phyloP scores from a whole-genome alignment of 768 basidiomycete genomes.

The Kwoniella heveanensis region DNA sequence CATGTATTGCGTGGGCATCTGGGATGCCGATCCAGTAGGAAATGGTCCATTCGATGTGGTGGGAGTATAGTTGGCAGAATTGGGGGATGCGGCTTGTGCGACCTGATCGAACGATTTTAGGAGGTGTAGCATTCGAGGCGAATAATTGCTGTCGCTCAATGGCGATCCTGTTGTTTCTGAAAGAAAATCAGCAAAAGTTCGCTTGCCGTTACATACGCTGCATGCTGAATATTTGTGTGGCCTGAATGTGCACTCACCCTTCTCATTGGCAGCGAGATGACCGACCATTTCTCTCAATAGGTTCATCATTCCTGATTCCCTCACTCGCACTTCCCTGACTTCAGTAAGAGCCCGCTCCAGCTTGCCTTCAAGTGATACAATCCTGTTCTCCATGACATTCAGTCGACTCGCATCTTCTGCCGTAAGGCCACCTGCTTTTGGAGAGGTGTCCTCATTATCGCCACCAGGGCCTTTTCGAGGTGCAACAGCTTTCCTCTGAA shows the following conservation, averaged over 20 bases:
- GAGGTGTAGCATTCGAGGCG: conserved; percentile 33
- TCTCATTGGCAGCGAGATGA: conserved; percentile 32
- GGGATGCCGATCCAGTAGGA: background rate
- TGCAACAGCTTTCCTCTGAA: conserved; percentile 46
- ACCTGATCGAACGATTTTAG: conserved; percentile 33
- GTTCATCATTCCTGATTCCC: conserved; percentile 40
- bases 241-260: too few relatives aligned
- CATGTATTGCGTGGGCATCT: background rate
- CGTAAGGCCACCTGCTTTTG: conserved; percentile 21
- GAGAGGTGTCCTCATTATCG: conserved; percentile 27
- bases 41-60: background rate
- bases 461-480: conserved; percentile 36
- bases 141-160: conserved; percentile 24
- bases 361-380: conserved; percentile 40
- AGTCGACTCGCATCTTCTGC: conserved; percentile 35
- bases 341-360: conserved; percentile 39
- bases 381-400: conserved; percentile 37
- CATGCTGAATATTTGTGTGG: too few relatives aligned
- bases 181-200: background rate
- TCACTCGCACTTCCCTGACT: conserved; percentile 38
- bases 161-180: conserved; percentile 28
- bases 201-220: too few relatives aligned
- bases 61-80: background rate
- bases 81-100: conserved; percentile 1
- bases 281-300: conserved; percentile 45